Percentiles rank a stretch among this genome's conserved stretches.
Conservation (phyloP, 2,329 filamentous ascomycete species). For the Cryphonectria parasitica region DNA sequence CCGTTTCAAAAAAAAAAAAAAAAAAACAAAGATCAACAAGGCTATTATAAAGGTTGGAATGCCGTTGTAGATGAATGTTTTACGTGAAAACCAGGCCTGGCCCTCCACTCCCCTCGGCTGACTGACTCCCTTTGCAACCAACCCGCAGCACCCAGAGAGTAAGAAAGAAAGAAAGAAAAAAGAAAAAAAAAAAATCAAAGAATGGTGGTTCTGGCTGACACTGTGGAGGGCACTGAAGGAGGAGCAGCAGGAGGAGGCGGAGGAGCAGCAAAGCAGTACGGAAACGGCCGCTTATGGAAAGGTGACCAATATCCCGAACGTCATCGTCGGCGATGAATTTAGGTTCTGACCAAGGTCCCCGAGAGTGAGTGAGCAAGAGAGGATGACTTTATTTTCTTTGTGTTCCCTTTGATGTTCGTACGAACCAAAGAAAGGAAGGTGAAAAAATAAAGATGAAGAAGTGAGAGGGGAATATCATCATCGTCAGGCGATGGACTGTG, state of each 20-base stretch:
- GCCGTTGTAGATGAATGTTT: constrained; percentile 8
- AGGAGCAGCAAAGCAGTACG: background rate
- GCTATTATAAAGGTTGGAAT: background rate
- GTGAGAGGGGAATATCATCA: background rate
- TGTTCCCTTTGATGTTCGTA: background rate
- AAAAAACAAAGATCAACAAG: constrained; percentile 1
- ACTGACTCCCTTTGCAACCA: constrained; percentile 3
- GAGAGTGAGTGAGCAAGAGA: background rate
- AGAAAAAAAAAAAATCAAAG: background rate
- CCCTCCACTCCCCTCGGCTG: background rate
- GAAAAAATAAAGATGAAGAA: background rate
- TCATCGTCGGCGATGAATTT: constrained; percentile 10
- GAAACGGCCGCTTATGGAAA: constrained; percentile 9
- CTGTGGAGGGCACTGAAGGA: background rate
- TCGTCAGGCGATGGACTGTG: background rate
- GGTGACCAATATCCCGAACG: background rate
- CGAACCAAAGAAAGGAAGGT: background rate
- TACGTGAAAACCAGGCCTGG: background rate
- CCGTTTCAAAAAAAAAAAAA: background rate
- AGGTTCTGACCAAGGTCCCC: constrained; percentile 4
- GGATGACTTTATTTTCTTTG: background rate
- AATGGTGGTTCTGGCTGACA: background rate
- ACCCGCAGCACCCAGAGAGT: background rate
- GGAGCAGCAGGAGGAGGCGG: background rate
- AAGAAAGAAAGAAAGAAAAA: background rate